Conservation (phyloP, 2,329 filamentous ascomycete genomes). For the Pseudogymnoascus sp. region DNA sequence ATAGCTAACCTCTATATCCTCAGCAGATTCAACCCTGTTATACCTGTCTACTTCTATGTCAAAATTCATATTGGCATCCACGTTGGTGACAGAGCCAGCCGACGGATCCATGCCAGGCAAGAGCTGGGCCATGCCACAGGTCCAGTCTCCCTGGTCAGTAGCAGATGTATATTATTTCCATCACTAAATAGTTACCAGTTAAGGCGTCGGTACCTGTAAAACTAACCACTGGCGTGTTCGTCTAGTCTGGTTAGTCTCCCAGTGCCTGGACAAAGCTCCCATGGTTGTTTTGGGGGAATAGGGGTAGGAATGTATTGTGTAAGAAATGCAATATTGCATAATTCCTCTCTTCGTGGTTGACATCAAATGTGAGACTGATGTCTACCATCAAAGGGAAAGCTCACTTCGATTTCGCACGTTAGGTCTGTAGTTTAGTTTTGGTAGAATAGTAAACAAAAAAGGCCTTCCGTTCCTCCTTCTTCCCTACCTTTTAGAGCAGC, state of each 20-base stretch:
- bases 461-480: background rate
- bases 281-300: no score
- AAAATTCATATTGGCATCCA: conserved; percentile 26
- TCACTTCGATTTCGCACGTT: background rate
- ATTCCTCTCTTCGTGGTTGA: background rate
- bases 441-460: background rate
- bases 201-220: conserved; percentile 25
- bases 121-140: conserved; percentile 21
- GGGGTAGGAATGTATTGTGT: background rate
- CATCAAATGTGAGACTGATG: background rate
- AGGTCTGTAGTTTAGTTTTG: background rate
- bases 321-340: background rate
- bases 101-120: conserved; percentile 22
- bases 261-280: conserved; percentile 46
- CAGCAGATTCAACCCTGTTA: conserved; percentile 33
- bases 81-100: conserved; percentile 19
- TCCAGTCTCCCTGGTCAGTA: conserved; percentile 2
- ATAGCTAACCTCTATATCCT: conserved; percentile 16
- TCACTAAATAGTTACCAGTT: conserved; percentile 24
- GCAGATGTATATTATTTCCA: conserved; percentile 17
- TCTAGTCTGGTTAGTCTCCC: conserved; percentile 39
- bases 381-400: background rate
- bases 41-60: conserved; percentile 33
- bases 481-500: no score
- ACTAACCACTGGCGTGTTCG: conserved; percentile 27